These are phyloP conservation scores for Dothistroma pini DNA, from an alignment of 2,329 filamentous ascomycete genomes.

Conservation along the genomic window DNA sequence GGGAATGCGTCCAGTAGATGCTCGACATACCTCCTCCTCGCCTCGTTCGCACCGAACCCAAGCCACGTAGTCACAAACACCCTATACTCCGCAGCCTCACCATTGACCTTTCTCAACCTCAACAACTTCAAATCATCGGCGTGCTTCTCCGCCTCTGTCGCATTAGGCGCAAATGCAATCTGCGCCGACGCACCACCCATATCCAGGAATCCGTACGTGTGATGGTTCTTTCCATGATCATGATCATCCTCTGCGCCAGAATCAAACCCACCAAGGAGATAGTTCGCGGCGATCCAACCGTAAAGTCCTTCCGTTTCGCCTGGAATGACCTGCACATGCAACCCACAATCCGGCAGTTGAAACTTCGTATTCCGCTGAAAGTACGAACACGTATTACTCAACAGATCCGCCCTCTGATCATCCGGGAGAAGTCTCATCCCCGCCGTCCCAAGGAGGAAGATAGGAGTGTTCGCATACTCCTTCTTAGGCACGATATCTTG, in stretches of 20 bases:
- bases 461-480: constrained; percentile 76
- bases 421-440: constrained; percentile 85
- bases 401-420: constrained; percentile 65
- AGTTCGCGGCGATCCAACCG: constrained; percentile 97
- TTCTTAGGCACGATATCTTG: constrained; percentile 70
- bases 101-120: constrained; percentile 78
- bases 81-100: constrained; percentile 71
- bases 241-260: constrained; percentile 60
- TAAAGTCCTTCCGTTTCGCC: constrained; percentile 95
- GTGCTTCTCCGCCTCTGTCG: constrained; percentile 84
- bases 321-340: constrained; percentile 90
- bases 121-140: constrained; percentile 83
- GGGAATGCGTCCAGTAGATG: constrained; percentile 65
- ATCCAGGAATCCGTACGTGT: constrained; percentile 95
- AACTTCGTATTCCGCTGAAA: constrained; percentile 74
- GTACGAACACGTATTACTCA: constrained; percentile 79
- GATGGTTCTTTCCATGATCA: constrained; percentile 78
- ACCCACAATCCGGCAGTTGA: constrained; percentile 78
- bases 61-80: constrained; percentile 97
- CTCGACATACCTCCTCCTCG: constrained; percentile 78
- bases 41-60: constrained; percentile 94
- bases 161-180: constrained; percentile 94
- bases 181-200: constrained; percentile 98
- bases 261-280: constrained; percentile 88
- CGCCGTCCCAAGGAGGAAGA: constrained; percentile 93